Conservation (phyloP, 257 asterid species). For the Craterostigma plantagineum region DNA sequence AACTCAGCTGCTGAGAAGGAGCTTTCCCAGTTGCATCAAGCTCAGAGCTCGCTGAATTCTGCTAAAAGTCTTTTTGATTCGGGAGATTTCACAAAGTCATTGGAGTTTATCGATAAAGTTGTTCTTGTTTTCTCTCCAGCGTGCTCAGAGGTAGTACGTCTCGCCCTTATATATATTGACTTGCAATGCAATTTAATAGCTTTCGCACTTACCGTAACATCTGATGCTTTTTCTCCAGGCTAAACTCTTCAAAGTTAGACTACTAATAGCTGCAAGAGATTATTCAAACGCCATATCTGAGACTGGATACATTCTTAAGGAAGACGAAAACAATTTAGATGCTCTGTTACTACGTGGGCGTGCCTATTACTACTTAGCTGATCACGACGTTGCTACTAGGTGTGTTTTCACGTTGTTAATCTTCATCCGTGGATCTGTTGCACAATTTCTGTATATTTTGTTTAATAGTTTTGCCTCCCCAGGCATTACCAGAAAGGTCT, state of each 20-base stretch:
- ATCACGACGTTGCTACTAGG: slow-evolving; percentile 84
- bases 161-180: neutral
- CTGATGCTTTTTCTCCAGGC: slow-evolving; percentile 34
- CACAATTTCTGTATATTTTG: too few species aligned
- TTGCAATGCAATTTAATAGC: neutral
- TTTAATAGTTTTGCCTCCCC: slow-evolving; percentile 12
- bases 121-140: slow-evolving; percentile 91
- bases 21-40: slow-evolving; percentile 68
- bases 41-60: slow-evolving; percentile 57
- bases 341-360: slow-evolving; percentile 88
- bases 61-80: slow-evolving; percentile 47
- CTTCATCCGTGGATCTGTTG: too few species aligned
- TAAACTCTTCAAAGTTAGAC: slow-evolving; percentile 58
- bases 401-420: too few species aligned
- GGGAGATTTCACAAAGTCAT: slow-evolving; percentile 48
- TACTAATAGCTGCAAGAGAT: slow-evolving; percentile 47
- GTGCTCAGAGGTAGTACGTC: slow-evolving; percentile 57
- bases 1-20: slow-evolving; percentile 73
- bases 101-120: slow-evolving; percentile 62
- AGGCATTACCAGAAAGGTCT: slow-evolving; percentile 96
- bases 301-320: slow-evolving; percentile 76
- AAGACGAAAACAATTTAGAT: slow-evolving; percentile 64
- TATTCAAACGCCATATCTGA: slow-evolving; percentile 71
- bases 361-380: slow-evolving; percentile 85
- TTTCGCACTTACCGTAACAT: slow-evolving; percentile 1